These are phyloP conservation scores for Gypsophila paniculata DNA, from an alignment of 179 eudicot genomes.

Conservation along the genomic window DNA sequence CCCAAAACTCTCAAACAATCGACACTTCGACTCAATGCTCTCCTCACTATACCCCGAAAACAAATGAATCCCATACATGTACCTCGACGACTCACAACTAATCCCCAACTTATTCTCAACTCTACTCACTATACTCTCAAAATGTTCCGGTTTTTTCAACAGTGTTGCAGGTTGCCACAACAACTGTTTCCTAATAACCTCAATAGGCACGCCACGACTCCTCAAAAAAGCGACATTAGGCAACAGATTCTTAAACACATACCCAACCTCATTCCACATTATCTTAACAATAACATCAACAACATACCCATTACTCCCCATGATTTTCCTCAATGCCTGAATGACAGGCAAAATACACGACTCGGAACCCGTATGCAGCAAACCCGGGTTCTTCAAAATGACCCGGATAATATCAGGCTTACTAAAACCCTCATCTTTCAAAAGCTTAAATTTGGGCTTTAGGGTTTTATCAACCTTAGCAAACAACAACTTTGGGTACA, in stretches of 20 bases:
- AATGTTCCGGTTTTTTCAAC: not conserved
- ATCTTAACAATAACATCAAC: not conserved
- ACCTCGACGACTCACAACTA: slow-evolving; percentile 16
- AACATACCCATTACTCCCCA: not conserved
- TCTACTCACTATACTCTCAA: slow-evolving; percentile 6
- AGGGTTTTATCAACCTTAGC: slow-evolving; percentile 28
- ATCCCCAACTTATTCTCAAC: slow-evolving; percentile 28
- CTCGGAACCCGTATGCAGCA: not conserved
- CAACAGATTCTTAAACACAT: slow-evolving; percentile 2
- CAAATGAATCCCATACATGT: slow-evolving; percentile 22
- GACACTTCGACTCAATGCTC: slow-evolving; percentile 23
- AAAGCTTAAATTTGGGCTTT: slow-evolving; percentile 21
- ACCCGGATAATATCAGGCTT: slow-evolving; percentile 5
- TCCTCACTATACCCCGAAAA: slow-evolving; percentile 8
- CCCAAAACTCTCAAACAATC: slow-evolving; percentile 34
- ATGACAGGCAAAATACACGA: not conserved
- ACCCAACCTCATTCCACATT: not conserved
- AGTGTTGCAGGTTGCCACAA: slow-evolving; percentile 18
- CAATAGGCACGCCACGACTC: slow-evolving; percentile 16
- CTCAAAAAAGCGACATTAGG: slow-evolving; percentile 23
- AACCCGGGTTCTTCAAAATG: not conserved
- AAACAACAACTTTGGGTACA: not conserved
- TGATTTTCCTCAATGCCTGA: not conserved
- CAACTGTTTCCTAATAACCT: slow-evolving; percentile 18
- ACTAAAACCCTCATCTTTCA: slow-evolving; percentile 22